Evolutionary conservation across 164 flowering plant genomes (phyloP), one percentile per base, ranked within the genome.

Genomic region (Platanus orientalis): DNA sequence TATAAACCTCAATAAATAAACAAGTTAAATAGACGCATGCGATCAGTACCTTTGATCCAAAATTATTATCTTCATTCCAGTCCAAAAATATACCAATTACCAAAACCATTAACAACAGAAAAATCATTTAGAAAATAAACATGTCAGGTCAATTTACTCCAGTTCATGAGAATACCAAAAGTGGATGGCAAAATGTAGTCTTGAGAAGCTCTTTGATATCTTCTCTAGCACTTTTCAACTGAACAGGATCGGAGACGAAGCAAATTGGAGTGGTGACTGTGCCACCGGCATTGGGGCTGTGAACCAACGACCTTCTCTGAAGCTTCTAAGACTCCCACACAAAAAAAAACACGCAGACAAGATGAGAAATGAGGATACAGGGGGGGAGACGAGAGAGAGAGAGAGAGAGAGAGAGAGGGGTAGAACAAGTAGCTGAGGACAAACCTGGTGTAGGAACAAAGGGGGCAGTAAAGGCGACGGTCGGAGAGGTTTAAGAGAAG

Each of bases 121-220:
- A 3, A 36, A 36, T 7, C 42, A 7, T 1, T 36, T 10, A 7
- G 12, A 3, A 36, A 36, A 36, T 7, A 32, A 36, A 3, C 9
- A 3, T 36, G 42, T 36, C 9, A 36, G 2, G 12, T 9, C 28
- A 51, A 51, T 51, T 23, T 29, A 12, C 16, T 23, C 20, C 20
- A 36, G 11, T 0, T 1, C 16, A 19, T 1, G 7, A 47, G 4
- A 49, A 60, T 79, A 94, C 98, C 87, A 91, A 25, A 63, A 94
- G 82, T 24, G 98, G 98, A 78, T 94, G 97, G 60, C 92, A 89
- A 60, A 78, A 91, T 4, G 52, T 82, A 32, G 87, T 56, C 26
- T 69, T 77, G 58, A 94, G 93, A 55, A 94, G 90, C 68, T 81
- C 81, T 58, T 73, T 84, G 69, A 94, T 89, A 53, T 91, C 97